Percentiles rank a stretch among this genome's conserved stretches.
phyloP scores from a whole-genome alignment of 176 grass and related monocot species.

The Triticum dicoccoides region DNA sequence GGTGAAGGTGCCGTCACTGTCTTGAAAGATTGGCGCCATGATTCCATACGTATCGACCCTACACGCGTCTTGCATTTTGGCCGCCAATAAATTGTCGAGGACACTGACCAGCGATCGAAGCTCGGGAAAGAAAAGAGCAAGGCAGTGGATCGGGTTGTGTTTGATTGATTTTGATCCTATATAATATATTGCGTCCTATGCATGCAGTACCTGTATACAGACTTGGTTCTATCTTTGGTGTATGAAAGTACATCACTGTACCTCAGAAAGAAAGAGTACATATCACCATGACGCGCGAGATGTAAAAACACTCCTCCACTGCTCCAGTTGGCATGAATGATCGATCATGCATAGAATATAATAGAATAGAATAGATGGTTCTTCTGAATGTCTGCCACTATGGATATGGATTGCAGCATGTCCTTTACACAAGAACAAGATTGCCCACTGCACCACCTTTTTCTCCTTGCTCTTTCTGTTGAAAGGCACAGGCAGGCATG shows the following conservation, averaged over 20 bases:
- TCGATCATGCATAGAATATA: background rate
- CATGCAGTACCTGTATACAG: too few species aligned
- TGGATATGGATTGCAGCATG: background rate
- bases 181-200: too few species aligned
- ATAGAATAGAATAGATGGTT: background rate
- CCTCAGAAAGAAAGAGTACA: too few species aligned
- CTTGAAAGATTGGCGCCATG: background rate
- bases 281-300: background rate
- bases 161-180: too few species aligned
- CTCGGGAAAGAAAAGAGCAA: too few species aligned
- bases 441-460: background rate
- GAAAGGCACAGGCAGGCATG: constrained; percentile 22
- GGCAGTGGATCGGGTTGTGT: too few species aligned
- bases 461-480: background rate
- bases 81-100: background rate
- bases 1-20: background rate
- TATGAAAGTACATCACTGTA: background rate
- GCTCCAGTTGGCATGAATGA: background rate
- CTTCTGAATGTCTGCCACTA: constrained; percentile 15
- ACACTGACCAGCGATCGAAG: too few species aligned
- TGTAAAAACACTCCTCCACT: background rate
- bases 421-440: background rate
- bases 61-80: constrained; percentile 13
- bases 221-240: background rate
- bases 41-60: background rate